Percentiles rank a stretch among this genome's conserved stretches.
These are phyloP conservation scores for Cordyceps javanica DNA, from an alignment of 2,329 filamentous ascomycete genomes.

Conservation along the genomic window DNA sequence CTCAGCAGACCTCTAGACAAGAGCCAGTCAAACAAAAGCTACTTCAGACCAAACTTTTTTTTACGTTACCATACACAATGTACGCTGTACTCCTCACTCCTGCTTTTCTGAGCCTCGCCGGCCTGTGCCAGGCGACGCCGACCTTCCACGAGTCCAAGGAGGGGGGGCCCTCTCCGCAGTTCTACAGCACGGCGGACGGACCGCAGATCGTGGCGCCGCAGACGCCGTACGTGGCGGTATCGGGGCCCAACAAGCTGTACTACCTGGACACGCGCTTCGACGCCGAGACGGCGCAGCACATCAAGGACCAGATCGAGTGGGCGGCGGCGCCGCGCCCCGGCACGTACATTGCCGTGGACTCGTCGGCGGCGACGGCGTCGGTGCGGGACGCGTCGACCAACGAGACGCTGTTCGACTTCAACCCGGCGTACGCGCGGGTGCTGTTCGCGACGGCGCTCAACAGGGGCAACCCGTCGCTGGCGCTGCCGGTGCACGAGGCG, in stretches of 20 bases:
- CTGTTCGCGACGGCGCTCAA: background rate
- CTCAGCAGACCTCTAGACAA: background rate
- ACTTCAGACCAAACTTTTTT: too few species aligned
- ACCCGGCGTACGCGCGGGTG: background rate
- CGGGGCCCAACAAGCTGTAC: slow-evolving; percentile 12
- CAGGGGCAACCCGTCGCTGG: background rate
- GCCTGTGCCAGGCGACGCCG: background rate
- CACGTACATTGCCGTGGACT: background rate
- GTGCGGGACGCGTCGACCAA: background rate
- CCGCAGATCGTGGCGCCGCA: slow-evolving; percentile 16
- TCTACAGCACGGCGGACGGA: background rate
- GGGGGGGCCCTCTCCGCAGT: background rate
- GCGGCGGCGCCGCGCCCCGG: background rate
- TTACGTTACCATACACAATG: background rate
- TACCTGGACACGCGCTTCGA: slow-evolving; percentile 16
- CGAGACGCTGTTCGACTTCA: background rate
- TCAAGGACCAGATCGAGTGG: background rate
- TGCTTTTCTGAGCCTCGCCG: background rate
- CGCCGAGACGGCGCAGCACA: slow-evolving; percentile 4
- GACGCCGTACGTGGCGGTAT: slow-evolving; percentile 16
- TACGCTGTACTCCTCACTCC: background rate
- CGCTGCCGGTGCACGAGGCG: background rate
- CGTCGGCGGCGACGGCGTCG: background rate
- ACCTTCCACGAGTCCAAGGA: background rate
- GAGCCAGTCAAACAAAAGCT: too few species aligned